phyloP scores from a whole-genome alignment of 2,329 filamentous ascomycete species.

The Didymellaceae sp. region DNA sequence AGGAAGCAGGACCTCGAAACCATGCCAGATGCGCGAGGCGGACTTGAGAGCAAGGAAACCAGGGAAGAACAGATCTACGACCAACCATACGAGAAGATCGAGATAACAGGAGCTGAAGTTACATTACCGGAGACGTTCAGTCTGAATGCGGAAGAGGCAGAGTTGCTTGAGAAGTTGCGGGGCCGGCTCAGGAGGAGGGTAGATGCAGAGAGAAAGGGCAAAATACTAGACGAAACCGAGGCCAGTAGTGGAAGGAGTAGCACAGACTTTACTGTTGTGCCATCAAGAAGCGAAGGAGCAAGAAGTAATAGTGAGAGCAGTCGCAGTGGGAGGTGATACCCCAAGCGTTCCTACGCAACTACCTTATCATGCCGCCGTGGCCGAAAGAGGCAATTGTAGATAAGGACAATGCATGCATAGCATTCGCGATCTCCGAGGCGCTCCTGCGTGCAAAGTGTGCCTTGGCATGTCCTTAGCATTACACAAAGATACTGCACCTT shows the following conservation, averaged over 20 bases:
- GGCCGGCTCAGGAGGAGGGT: slow-evolving; percentile 35
- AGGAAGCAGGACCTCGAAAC: slow-evolving; percentile 33
- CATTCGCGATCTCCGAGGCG: slow-evolving; percentile 10
- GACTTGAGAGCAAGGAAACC: slow-evolving; percentile 27
- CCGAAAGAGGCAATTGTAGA: slow-evolving; percentile 9
- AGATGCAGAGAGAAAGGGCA: slow-evolving; percentile 12
- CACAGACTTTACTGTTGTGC: slow-evolving; percentile 29
- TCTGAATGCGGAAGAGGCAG: slow-evolving; percentile 45
- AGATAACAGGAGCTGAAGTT: slow-evolving; percentile 41
- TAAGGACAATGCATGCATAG: slow-evolving; percentile 12
- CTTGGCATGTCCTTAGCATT: neutral
- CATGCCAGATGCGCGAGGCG: slow-evolving; percentile 28
- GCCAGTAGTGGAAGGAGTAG: slow-evolving; percentile 28
- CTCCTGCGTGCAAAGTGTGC: neutral
- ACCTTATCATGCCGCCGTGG: slow-evolving; percentile 5
- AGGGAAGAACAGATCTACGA: slow-evolving; percentile 25
- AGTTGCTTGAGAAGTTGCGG: slow-evolving; percentile 46
- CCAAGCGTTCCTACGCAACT: neutral
- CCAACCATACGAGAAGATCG: slow-evolving; percentile 30
- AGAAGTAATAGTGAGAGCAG: slow-evolving; percentile 17
- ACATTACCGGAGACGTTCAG: slow-evolving; percentile 45
- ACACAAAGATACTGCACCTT: neutral
- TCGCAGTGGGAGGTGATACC: neutral
- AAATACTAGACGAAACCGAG: slow-evolving; percentile 13
- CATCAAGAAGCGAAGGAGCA: slow-evolving; percentile 21